Evolutionary conservation across 495 filamentous ascomycete genomes (phyloP), one percentile per base, ranked within the genome.

Genomic region (Bombardia bombarda): DNA sequence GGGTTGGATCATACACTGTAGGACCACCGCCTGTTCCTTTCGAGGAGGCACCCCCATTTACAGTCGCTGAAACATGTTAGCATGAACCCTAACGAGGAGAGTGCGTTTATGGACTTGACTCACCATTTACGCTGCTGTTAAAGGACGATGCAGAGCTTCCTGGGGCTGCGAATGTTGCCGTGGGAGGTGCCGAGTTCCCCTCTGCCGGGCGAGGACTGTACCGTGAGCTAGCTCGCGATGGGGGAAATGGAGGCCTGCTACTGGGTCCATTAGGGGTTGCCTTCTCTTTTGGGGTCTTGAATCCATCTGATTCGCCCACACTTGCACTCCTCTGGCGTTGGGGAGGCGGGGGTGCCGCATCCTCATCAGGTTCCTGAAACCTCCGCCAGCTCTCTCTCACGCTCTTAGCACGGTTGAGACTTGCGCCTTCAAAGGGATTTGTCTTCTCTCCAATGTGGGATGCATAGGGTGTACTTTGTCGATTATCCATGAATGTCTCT

Each of bases 361-460:
- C 42, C 9, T 28, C 45, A 4, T 40, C 45, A 19, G 37, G 18
- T 13, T 56, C 31, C 20, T 23, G 51, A 14, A 25, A 31, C 12
- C 28, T 36, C 19, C 46, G 48, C 17, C 40, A 46, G 30, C 41
- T 40, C 12, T 61, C 58, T 14, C 54, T 54, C 37, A 52, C 63
- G 49, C 62, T 69, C 52, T 62, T 71, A 9, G 65, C 61, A 12
- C 67, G 56, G 43, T 56, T 58, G 13, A 69, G 32, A 33, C 47
- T 57, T 40, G 49, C 55, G 9, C 56, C 62, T 33, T 73, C 72
- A 32, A 72, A 72, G 0, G 69, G 62, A 34, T 73, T 70, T 0
- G 78, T 82, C 66, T 74, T 84, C 55, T 92, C 87, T 13, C 85
- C 85, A 38, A 78, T 75, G 22, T 75, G 61, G 3, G 72, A 75